Evolutionary conservation across 352 stramenopile genomes (phyloP).

Genomic region (Pythium oligandrum): DNA sequence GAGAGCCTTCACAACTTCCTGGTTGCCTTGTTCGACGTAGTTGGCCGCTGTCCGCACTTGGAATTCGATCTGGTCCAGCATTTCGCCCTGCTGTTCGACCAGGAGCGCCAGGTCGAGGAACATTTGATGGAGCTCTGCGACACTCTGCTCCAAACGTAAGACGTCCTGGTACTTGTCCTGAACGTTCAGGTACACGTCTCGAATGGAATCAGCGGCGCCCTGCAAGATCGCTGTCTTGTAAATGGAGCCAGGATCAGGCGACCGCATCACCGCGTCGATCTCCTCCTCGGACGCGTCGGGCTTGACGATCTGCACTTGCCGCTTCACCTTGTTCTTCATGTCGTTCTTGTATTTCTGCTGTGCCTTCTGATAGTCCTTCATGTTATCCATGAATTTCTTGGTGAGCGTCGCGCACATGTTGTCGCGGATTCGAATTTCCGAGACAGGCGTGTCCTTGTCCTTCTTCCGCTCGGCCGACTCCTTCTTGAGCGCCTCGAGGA

Average conservation of each 20-base stretch:
- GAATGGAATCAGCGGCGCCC: conserved; percentile 70
- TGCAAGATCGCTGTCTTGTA: conserved; percentile 84
- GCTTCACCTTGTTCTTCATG: conserved; percentile 97
- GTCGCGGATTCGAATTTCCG: conserved; percentile 88
- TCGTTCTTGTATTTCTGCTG: conserved; percentile 98
- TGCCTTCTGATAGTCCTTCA: conserved; percentile 97
- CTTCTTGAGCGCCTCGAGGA: conserved; percentile 90
- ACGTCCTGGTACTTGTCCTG: conserved; percentile 98
- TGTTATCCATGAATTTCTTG: conserved; percentile 98
- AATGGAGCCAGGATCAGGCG: conserved; percentile 70
- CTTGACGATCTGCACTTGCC: conserved; percentile 98
- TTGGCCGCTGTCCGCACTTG: conserved; percentile 92
- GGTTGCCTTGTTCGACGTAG: conserved; percentile 97
- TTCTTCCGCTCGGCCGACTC: conserved; percentile 93
- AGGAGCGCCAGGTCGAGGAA: conserved; percentile 98
- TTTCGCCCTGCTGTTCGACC: conserved; percentile 96
- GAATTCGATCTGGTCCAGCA: conserved; percentile 98
- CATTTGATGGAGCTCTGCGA: conserved; percentile 98
- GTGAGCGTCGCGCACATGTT: conserved; percentile 97
- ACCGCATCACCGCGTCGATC: conserved; percentile 95
- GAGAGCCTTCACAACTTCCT: conserved; percentile 93
- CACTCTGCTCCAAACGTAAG: conserved; percentile 93
- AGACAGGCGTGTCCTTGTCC: conserved; percentile 76
- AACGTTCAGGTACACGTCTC: conserved; percentile 93
- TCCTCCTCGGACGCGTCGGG: conserved; percentile 96